Evolutionary conservation across 495 filamentous ascomycete species (phyloP).

Genomic region (Pseudotulostoma volvatum): DNA sequence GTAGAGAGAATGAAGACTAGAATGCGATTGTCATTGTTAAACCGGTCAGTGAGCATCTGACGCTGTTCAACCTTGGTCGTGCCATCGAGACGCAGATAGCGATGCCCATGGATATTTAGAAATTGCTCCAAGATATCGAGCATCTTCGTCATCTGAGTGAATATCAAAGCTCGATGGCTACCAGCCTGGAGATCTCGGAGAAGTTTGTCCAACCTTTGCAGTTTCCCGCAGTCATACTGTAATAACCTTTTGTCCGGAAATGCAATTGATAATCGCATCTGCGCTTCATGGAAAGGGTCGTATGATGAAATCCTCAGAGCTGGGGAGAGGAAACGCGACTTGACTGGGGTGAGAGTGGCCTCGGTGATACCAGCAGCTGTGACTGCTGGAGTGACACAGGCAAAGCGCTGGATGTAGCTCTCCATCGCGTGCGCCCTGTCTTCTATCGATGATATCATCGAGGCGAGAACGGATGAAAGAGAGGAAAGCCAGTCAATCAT

Average conservation of each 20-base stretch:
- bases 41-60: constrained; percentile 87
- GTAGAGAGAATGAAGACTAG: constrained; percentile 90
- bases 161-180: constrained; percentile 87
- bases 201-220: constrained; percentile 77
- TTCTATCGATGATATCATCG: constrained; percentile 56
- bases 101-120: constrained; percentile 93
- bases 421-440: constrained; percentile 55
- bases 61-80: constrained; percentile 89
- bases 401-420: constrained; percentile 68
- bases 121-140: constrained; percentile 96
- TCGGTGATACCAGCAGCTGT: constrained; percentile 61
- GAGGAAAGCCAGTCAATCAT: constrained; percentile 59
- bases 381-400: constrained; percentile 77
- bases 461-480: constrained; percentile 47
- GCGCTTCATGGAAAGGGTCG: constrained; percentile 88
- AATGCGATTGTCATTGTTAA: constrained; percentile 89
- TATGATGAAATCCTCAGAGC: constrained; percentile 38
- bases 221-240: constrained; percentile 95
- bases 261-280: constrained; percentile 82
- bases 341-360: constrained; percentile 48
- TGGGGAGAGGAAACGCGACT: constrained; percentile 34
- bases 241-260: constrained; percentile 92
- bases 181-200: constrained; percentile 76
- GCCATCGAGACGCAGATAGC: constrained; percentile 89
- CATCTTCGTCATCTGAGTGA: constrained; percentile 99